Evolutionary conservation across 306 rosid species (phyloP).

Genomic region (Castanea sativa): DNA sequence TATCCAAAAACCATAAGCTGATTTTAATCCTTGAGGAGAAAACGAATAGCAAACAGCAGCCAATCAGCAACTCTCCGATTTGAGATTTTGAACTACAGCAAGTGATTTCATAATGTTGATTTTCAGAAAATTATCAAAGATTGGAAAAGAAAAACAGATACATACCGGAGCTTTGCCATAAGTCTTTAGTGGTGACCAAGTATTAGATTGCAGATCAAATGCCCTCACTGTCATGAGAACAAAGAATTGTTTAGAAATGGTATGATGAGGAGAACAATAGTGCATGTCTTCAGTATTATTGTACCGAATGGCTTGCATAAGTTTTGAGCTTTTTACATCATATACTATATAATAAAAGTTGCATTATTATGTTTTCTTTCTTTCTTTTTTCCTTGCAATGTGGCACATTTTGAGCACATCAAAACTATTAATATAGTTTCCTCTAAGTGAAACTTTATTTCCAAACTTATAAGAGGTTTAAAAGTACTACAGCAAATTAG

Average conservation of each 20-base stretch:
- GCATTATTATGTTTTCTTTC: background rate
- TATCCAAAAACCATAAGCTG: constrained; percentile 6
- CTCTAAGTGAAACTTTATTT: no score
- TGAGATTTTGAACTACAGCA: background rate
- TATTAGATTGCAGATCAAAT: constrained; percentile 63
- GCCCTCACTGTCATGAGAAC: constrained; percentile 55
- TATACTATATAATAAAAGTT: no score
- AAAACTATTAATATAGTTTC: no score
- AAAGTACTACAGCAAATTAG: no score
- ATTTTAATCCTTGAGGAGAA: background rate
- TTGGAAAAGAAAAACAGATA: constrained; percentile 14
- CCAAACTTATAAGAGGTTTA: no score
- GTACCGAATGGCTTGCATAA: background rate
- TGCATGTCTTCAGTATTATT: background rate
- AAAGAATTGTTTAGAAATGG: constrained; percentile 5
- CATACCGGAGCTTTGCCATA: constrained; percentile 88
- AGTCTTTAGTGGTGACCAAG: constrained; percentile 80
- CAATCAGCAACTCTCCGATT: background rate
- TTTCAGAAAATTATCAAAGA: constrained; percentile 13
- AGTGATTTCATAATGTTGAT: background rate
- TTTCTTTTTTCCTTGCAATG: no score
- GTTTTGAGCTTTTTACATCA: background rate
- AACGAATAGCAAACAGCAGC: constrained; percentile 12
- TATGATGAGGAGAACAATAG: background rate
- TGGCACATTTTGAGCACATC: no score